Evolutionary conservation across 164 flowering plant species (phyloP), one percentile per base, ranked within the genome.

Genomic region (Vitis riparia): DNA sequence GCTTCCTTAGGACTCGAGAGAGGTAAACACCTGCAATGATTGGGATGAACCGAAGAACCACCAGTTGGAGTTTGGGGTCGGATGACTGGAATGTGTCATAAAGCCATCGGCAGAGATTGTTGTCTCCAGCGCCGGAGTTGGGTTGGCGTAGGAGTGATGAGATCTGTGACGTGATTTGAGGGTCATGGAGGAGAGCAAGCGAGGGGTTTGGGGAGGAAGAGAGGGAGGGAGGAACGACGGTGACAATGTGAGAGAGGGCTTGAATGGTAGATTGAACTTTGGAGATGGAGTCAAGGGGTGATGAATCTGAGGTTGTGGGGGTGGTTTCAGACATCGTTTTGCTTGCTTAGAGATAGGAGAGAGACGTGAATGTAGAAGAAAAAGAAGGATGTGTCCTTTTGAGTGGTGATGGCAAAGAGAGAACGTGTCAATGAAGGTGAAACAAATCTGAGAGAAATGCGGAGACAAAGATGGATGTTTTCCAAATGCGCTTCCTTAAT

Each of bases 21-120:
- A 94, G 94, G 81, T 94, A 94, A 32, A 85, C 69, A 29, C 92
- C 94, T 23, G 88, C 82, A 47, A 94, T 73, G 68, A 75, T 74
- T 62, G 98, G 98, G 55, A 90, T 67, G 86, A 80, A 85, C 9
- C 91, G 81, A 61, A 92, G 82, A 68, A 92, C 97, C 59, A 86
- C 84, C 48, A 91, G 88, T 51, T 86, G 91, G 75, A 92, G 90
- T n/a, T 63, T 63, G 11, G 93, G 86, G 64, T 87, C 86, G 48
- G 85, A 60, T 68, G 95, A 78, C 60, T 94, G 97, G 88, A 94
- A 92, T 13, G 97, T 87, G 79, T 94, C 95, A 81, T 94, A 91
- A 68, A 94, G 89, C 98, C 98, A 94, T 11, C 94, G 89, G 70
- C 98, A 94, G 37, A 94, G 93, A 69, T 79, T 70, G 84, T 94